Evolutionary conservation across 208 protist species (phyloP).

Genomic region (Jaenimonas drosophilae): DNA sequence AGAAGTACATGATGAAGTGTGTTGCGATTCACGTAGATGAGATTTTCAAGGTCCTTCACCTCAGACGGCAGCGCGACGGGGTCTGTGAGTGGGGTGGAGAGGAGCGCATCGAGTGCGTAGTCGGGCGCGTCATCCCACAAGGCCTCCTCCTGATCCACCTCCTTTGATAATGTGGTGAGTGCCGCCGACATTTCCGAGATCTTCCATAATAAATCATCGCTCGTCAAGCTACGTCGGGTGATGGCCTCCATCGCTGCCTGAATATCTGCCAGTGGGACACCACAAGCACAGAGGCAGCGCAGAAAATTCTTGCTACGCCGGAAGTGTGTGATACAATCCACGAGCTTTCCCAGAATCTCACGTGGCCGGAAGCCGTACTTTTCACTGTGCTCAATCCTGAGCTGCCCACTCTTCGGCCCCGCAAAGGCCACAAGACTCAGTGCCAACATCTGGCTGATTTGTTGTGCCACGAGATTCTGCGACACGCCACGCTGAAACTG

Average conservation of each 20-base stretch:
- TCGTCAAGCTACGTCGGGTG: slow-evolving; percentile 53
- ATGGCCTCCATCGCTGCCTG: slow-evolving; percentile 42
- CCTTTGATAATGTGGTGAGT: slow-evolving; percentile 31
- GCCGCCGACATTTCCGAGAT: slow-evolving; percentile 47
- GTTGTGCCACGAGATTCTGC: slow-evolving; percentile 82
- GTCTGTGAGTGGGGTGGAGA: slow-evolving; percentile 67
- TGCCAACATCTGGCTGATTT: slow-evolving; percentile 82
- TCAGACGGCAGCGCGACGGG: slow-evolving; percentile 77
- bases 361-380: slow-evolving; percentile 69
- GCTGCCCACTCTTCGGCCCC: slow-evolving; percentile 53
- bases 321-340: slow-evolving; percentile 79
- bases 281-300: slow-evolving; percentile 66
- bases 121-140: slow-evolving; percentile 84
- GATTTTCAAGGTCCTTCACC: slow-evolving; percentile 61
- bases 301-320: slow-evolving; percentile 60
- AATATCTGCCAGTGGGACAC: slow-evolving; percentile 47
- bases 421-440: slow-evolving; percentile 75
- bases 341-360: slow-evolving; percentile 64
- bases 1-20: slow-evolving; percentile 81
- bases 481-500: slow-evolving; percentile 73
- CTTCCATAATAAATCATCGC: slow-evolving; percentile 44
- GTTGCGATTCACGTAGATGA: slow-evolving; percentile 77
- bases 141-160: slow-evolving; percentile 62
- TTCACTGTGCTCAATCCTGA: slow-evolving; percentile 76
- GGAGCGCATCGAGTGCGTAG: slow-evolving; percentile 71